Conservation (phyloP, 2,329 filamentous ascomycete genomes). For the Hortaea sp. region DNA sequence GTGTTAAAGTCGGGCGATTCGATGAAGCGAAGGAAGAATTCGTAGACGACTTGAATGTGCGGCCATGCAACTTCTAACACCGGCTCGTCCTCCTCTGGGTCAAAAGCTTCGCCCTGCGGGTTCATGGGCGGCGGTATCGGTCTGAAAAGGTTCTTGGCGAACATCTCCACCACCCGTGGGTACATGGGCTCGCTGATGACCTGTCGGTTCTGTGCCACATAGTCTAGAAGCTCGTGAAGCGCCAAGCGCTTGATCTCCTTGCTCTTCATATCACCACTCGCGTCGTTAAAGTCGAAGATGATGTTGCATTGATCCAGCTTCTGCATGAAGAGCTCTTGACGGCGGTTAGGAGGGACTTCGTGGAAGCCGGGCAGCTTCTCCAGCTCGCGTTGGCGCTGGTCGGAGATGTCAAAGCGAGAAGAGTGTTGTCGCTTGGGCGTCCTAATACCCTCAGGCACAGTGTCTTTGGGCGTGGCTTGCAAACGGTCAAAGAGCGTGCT, state of each 20-base stretch:
- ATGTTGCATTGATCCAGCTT: slow-evolving; percentile 99
- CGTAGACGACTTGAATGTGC: slow-evolving; percentile 98
- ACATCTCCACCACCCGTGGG: slow-evolving; percentile 96
- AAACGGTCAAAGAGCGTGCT: slow-evolving; percentile 79
- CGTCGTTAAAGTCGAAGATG: slow-evolving; percentile 99
- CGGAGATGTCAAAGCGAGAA: slow-evolving; percentile 94
- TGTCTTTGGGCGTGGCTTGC: slow-evolving; percentile 86
- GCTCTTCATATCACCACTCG: slow-evolving; percentile 96
- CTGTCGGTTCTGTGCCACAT: slow-evolving; percentile 95
- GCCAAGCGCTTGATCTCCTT: slow-evolving; percentile 98
- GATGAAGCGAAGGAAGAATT: slow-evolving; percentile 98
- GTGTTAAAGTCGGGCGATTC: slow-evolving; percentile 99
- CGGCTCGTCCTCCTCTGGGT: slow-evolving; percentile 96
- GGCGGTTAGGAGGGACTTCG: slow-evolving; percentile 86
- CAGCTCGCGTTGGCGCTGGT: slow-evolving; percentile 75
- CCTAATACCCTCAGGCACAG: slow-evolving; percentile 80
- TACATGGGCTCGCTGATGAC: slow-evolving; percentile 99
- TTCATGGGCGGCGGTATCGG: slow-evolving; percentile 96
- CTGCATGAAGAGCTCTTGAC: slow-evolving; percentile 97
- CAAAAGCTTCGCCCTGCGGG: slow-evolving; percentile 94
- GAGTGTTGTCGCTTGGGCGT: slow-evolving; percentile 96
- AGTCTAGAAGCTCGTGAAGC: slow-evolving; percentile 90
- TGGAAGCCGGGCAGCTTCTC: slow-evolving; percentile 98
- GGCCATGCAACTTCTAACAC: slow-evolving; percentile 98
- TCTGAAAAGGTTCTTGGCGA: slow-evolving; percentile 94